Evolutionary conservation across 1,284 basidiomycete species (phyloP), one percentile per base, ranked within the genome.

Genomic region (Cutaneotrichosporon daszewskae): DNA sequence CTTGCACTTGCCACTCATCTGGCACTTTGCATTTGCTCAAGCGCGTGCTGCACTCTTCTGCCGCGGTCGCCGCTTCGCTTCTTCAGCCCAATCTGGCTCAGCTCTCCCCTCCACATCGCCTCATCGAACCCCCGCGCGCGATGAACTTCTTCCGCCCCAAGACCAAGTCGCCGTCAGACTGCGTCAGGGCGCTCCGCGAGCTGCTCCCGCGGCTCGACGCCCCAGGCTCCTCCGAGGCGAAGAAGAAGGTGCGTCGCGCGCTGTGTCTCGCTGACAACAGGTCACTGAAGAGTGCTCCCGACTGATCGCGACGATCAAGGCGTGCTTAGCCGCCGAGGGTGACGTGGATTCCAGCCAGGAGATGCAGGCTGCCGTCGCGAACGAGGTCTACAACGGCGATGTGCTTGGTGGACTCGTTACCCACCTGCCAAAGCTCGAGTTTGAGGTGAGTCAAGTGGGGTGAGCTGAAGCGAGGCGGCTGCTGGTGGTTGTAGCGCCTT

Each of bases 81-180:
- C n/a, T n/a, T n/a, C n/a, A n/a, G n/a, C 14, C 29, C 29, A 13
- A n/a, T 31, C n/a, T n/a, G n/a, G n/a, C n/a, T n/a, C n/a, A n/a
- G n/a, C n/a, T n/a, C n/a, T n/a, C 27, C 26, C 13, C 27, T 4
- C 8, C 12, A 20, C 17, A 5, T 17, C n/a, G n/a, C n/a, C n/a
- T n/a, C n/a, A n/a, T n/a, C n/a, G n/a, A n/a, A n/a, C n/a, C 19
- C 33, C 35, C 32, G n/a, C 20, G 13, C 26, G 14, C 26, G 2
- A 91, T 92, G 89, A 94, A 94, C 72, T 92, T 94, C 76, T 94
- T 94, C 81, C 82, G 86, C 19, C 55, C 56, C 42, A 91, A 88
- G 69, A 81, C 80, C 32, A 77, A 86, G 59, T 84, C 85, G 26
- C 89, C 90, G 11, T 80, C 84, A 34, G 89, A 94, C 66, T 79